These are phyloP conservation scores for Bidens hawaiensis DNA, from an alignment of 140 eudicot species.

Conservation along the genomic window DNA sequence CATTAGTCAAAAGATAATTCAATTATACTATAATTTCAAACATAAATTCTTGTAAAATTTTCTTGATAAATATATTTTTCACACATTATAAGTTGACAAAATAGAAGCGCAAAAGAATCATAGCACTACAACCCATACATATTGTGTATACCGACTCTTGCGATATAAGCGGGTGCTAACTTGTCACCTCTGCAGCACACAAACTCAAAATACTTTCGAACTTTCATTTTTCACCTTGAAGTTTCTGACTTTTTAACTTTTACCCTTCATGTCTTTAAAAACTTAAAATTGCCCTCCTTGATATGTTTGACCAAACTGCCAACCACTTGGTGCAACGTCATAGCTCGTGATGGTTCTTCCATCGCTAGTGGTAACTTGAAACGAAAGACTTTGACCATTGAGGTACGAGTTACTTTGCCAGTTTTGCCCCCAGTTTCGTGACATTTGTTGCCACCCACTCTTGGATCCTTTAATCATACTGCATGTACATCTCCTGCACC, in stretches of 20 bases:
- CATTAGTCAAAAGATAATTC: too few species aligned
- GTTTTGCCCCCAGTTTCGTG: constrained; percentile 87
- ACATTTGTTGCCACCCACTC: constrained; percentile 68
- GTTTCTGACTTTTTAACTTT: neutral
- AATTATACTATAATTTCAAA: too few species aligned
- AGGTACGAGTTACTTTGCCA: constrained; percentile 80
- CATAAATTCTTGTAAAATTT: too few species aligned
- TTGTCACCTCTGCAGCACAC: constrained; percentile 39
- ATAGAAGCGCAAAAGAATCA: constrained; percentile 2
- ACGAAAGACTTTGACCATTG: constrained; percentile 68
- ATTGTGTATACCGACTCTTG: constrained; percentile 14
- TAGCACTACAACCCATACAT: constrained; percentile 15
- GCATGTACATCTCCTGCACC: constrained; percentile 78
- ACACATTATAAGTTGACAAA: constrained; percentile 2
- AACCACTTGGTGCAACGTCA: constrained; percentile 26
- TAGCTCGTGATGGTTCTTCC: constrained; percentile 39
- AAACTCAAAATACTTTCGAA: neutral
- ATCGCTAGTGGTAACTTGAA: constrained; percentile 60
- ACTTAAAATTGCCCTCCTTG: constrained; percentile 52
- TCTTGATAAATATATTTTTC: neutral
- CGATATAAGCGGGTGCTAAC: constrained; percentile 33
- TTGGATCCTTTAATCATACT: constrained; percentile 66
- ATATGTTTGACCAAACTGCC: constrained; percentile 69
- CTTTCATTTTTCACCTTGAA: neutral
- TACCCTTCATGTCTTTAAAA: neutral